Conservation (phyloP, 805 yeast genomes). For the Saturnispora quitensis region DNA sequence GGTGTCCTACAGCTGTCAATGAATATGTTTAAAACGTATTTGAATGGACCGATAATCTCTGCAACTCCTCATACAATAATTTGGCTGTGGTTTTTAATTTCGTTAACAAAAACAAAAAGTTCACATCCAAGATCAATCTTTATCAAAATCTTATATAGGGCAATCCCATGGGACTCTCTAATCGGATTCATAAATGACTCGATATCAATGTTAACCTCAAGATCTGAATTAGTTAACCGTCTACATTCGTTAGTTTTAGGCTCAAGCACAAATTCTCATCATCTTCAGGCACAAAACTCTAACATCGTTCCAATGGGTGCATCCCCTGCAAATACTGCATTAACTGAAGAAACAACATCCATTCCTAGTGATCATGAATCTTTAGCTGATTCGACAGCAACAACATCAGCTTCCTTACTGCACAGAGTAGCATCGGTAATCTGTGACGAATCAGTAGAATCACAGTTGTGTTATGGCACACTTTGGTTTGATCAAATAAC, state of each 20-base stretch:
- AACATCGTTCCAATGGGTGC: background rate
- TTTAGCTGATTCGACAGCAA: background rate
- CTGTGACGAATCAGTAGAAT: conserved; percentile 32
- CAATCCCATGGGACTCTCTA: conserved; percentile 54
- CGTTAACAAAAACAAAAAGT: conserved; percentile 46
- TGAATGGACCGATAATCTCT: conserved; percentile 61
- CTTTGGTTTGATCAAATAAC: conserved; percentile 63
- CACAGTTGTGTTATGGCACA: conserved; percentile 82
- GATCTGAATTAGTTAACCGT: conserved; percentile 16
- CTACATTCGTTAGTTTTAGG: background rate
- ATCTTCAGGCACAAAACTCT: background rate
- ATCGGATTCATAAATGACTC: conserved; percentile 56
- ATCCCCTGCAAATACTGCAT: conserved; percentile 6
- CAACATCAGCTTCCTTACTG: conserved; percentile 28
- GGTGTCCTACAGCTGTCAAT: conserved; percentile 62
- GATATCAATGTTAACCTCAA: conserved; percentile 29
- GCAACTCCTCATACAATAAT: conserved; percentile 68
- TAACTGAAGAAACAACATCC: conserved; percentile 6
- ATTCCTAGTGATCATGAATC: conserved; percentile 2
- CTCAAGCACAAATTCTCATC: background rate
- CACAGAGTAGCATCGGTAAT: conserved; percentile 51
- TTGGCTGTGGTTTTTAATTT: conserved; percentile 64
- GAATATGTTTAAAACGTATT: conserved; percentile 55
- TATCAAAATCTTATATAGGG: conserved; percentile 34
- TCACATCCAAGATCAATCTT: conserved; percentile 42